Conservation (phyloP, 345 rosid species). For the Isatis tinctoria region DNA sequence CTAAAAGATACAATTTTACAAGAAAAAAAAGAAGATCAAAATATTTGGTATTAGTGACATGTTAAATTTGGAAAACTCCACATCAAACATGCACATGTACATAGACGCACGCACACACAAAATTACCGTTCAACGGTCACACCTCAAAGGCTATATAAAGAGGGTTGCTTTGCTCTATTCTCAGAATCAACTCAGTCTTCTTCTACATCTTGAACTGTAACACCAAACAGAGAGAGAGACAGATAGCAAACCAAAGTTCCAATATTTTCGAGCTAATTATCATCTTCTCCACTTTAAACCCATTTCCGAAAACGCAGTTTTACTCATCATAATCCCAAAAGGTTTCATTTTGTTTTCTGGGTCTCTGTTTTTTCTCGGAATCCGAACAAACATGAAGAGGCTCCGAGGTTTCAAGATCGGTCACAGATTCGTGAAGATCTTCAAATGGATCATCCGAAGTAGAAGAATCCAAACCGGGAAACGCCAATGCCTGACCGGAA, state of each 20-base stretch:
- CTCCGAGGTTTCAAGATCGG: conserved; percentile 56
- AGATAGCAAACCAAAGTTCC: not conserved
- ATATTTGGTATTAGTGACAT: conserved; percentile 7
- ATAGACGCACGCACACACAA: conserved; percentile 19
- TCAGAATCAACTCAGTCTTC: conserved; percentile 23
- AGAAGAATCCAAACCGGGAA: conserved; percentile 32
- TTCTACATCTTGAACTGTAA: conserved; percentile 20
- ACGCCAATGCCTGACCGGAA: conserved; percentile 8
- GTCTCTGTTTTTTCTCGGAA: conserved; percentile 17
- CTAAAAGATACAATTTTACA: not conserved
- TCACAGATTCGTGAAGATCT: conserved; percentile 41
- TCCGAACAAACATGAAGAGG: conserved; percentile 35
- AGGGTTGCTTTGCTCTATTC: conserved; percentile 15
- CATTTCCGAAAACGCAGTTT: not conserved
- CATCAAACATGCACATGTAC: conserved; percentile 24
- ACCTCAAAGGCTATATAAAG: conserved; percentile 25
- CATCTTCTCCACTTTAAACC: not conserved
- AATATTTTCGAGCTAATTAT: not conserved
- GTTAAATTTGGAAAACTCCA: conserved; percentile 26
- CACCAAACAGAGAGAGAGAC: not conserved
- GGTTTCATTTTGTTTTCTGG: not conserved
- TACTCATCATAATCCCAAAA: conserved; percentile 1
- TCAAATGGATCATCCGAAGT: conserved; percentile 43
- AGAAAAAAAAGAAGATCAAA: not conserved
- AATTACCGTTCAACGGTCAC: conserved; percentile 28